These are phyloP conservation scores for Coccomyxa sp. DNA, from an alignment of 139 green algal species.

Conservation along the genomic window DNA sequence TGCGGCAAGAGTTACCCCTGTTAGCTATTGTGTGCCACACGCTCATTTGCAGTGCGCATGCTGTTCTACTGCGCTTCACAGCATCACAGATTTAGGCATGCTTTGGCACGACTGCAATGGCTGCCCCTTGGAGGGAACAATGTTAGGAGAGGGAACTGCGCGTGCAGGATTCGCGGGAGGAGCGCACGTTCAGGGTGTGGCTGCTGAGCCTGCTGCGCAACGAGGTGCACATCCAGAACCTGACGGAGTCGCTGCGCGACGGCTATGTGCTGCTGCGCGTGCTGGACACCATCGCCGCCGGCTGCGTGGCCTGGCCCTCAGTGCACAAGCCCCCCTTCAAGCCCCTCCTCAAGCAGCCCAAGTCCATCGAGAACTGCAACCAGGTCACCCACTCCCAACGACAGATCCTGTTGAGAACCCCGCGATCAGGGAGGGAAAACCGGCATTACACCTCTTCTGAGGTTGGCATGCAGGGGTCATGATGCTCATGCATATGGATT, in stretches of 20 bases:
- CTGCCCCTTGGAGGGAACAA: too few relatives aligned
- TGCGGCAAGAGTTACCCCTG: neutral
- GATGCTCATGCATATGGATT: neutral
- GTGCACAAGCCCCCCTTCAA: conserved; percentile 37
- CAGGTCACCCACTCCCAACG: conserved; percentile 1
- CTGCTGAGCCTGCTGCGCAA: conserved; percentile 22
- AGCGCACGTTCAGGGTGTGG: conserved; percentile 29
- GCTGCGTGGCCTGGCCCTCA: conserved; percentile 27
- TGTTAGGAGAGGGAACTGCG: neutral
- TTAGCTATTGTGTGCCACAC: neutral
- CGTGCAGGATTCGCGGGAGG: conserved; percentile 17
- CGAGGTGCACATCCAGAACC: conserved; percentile 2
- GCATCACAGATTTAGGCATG: neutral
- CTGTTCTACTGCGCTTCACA: neutral
- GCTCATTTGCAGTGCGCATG: neutral
- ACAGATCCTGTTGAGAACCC: neutral
- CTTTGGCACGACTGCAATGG: neutral
- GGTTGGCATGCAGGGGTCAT: too few relatives aligned
- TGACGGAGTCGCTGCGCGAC: conserved; percentile 31
- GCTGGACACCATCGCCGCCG: conserved; percentile 36
- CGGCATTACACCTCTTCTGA: neutral
- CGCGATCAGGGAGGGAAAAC: too few relatives aligned
- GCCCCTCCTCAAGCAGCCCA: conserved; percentile 13
- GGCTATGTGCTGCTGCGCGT: conserved; percentile 32
- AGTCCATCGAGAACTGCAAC: conserved; percentile 55